Base-by-base conservation (phyloP, 2,329 filamentous ascomycete genomes). In the Eutypa lata region DNA sequence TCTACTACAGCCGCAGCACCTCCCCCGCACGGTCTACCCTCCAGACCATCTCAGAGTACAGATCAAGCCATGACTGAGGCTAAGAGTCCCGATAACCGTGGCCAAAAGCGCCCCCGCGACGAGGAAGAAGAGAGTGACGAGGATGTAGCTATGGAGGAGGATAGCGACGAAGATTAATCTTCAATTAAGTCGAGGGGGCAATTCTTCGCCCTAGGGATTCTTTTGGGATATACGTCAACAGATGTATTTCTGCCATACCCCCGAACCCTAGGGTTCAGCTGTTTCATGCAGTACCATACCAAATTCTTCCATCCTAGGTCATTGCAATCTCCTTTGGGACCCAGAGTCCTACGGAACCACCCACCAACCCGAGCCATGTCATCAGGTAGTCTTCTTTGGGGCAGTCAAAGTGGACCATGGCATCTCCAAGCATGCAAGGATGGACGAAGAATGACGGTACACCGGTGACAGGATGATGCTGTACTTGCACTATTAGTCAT, bases 281-380 rank as follows among this genome's bases (percentile, higher is more conserved):
- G 8, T 37, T 7, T 18, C 45, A 18, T 50, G 48, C 47, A 43
- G 18, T 55, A n/a, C 49, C 19, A 35, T 56, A 56, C 54, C 35
- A 7, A 43, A 4, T 31, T 61, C 50, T 52, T 49, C 51, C 55
- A 50, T 47, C 51, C 69, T 57, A 71, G 56, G 65, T 59, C 56
- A 74, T 61, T 48, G 78, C 81, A 81, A 93, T 81, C 66, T 87
- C 83, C 64, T 82, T 81, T 53, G 90, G 90, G 57, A 95, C 76
- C 79, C 84, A 85, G 59, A 97, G 77, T 53, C 90, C 89, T 40
- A 96, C 88, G 60, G 84, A 87, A 49, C 83, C 83, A 54, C 92
- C 93, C 44, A 96, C 83, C 53, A 96, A 75, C n/a, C 92, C 92
- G 57, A 97, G 78, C 92, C 93, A 97, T 51, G 91, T 74, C 73